phyloP scores from a whole-genome alignment of 139 green algal species.

The Coelastrella sp. region DNA sequence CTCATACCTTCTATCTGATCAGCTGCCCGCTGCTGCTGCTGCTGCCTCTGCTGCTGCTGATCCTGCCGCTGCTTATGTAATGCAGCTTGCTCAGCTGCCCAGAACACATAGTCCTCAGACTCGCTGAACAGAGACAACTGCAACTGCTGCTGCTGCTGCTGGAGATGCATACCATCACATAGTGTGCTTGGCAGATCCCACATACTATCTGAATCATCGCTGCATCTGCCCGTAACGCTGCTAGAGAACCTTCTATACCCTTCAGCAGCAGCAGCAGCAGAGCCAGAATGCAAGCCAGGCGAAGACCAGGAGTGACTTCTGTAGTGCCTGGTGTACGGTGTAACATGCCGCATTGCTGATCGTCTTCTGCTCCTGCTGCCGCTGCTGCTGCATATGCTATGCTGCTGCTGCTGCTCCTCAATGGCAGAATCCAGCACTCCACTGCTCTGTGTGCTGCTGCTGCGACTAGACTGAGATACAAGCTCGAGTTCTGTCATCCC shows the following conservation, averaged over 20 bases:
- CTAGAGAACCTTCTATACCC: not conserved
- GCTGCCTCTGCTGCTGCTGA: slow-evolving; percentile 4
- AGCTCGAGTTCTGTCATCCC: not conserved
- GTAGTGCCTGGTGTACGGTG: not conserved
- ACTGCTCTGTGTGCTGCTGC: not conserved
- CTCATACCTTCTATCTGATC: not conserved
- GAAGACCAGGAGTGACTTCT: slow-evolving; percentile 23
- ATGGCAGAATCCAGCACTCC: not conserved
- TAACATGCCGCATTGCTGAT: not conserved
- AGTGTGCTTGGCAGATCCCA: slow-evolving; percentile 17
- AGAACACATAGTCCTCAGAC: slow-evolving; percentile 29
- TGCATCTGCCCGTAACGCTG: not conserved
- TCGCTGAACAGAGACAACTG: slow-evolving; percentile 31
- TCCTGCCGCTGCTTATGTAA: slow-evolving; percentile 26
- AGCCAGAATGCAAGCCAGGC: not conserved
- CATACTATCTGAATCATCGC: slow-evolving; percentile 7
- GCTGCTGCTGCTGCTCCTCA: slow-evolving; percentile 1
- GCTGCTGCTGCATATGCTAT: not conserved
- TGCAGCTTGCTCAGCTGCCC: slow-evolving; percentile 20
- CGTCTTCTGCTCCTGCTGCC: slow-evolving; percentile 7
- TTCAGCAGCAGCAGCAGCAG: not conserved
- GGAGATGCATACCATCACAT: not conserved
- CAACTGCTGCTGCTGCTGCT: slow-evolving; percentile 38
- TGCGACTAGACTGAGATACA: not conserved
- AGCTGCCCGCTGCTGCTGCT: slow-evolving; percentile 11